These are phyloP conservation scores for Suhomyces kunorum DNA, from an alignment of 1,139 yeast genomes.

Conservation along the genomic window DNA sequence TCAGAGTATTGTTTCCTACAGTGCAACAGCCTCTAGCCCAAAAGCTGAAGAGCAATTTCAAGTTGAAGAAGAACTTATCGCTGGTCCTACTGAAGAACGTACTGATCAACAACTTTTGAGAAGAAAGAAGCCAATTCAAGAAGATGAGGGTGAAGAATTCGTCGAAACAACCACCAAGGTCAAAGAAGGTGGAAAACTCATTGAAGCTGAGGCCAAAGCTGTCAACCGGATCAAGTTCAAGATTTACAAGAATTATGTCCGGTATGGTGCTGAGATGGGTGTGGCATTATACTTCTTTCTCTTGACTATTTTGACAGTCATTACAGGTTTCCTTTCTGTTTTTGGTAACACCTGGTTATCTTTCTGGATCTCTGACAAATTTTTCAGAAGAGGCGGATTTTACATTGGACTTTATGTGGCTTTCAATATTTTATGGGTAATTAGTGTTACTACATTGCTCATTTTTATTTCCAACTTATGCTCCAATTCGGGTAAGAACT, in stretches of 20 bases:
- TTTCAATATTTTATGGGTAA: conserved; percentile 45
- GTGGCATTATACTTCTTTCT: conserved; percentile 19
- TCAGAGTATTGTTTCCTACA: conserved; percentile 51
- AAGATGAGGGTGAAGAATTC: conserved; percentile 26
- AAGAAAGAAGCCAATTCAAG: conserved; percentile 16
- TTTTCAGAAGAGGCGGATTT: conserved; percentile 46
- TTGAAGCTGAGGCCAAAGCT: conserved; percentile 25
- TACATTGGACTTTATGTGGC: conserved; percentile 75
- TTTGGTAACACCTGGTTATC: conserved; percentile 84
- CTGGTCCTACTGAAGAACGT: neutral
- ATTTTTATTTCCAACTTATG: conserved; percentile 50
- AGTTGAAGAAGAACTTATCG: conserved; percentile 11
- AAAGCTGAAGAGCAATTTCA: conserved; percentile 19
- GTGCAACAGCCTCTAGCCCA: conserved; percentile 19
- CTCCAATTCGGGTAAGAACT: conserved; percentile 39
- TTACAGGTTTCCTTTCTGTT: conserved; percentile 59
- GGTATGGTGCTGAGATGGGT: conserved; percentile 3
- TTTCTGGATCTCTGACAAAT: conserved; percentile 71
- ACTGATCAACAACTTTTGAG: conserved; percentile 4
- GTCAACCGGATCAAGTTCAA: conserved; percentile 18
- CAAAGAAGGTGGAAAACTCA: conserved; percentile 32
- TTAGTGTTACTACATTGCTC: conserved; percentile 45
- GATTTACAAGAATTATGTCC: conserved; percentile 17
- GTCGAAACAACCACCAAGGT: conserved; percentile 22
- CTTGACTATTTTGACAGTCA: conserved; percentile 21